phyloP scores from a whole-genome alignment of 1,284 basidiomycete genomes.

The Hemileia vastatrix region DNA sequence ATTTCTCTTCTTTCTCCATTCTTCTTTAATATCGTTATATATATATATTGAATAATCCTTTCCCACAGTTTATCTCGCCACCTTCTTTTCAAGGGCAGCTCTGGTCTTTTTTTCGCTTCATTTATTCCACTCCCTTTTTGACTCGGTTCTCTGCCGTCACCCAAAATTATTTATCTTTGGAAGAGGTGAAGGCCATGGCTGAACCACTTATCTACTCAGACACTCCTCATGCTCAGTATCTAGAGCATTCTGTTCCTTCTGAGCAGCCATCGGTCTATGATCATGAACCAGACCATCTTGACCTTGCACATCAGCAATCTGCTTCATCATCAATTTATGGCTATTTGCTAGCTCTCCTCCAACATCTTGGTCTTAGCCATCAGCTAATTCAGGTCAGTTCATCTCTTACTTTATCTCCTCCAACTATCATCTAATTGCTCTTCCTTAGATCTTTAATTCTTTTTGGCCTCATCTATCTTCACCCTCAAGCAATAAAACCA shows the following conservation, averaged over 20 bases:
- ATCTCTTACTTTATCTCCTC: background rate
- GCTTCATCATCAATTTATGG: background rate
- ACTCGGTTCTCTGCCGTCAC: too few species aligned
- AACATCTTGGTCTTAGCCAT: background rate
- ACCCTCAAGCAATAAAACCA: background rate
- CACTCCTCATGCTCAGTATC: constrained; percentile 2
- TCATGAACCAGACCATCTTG: background rate
- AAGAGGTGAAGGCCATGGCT: constrained; percentile 1
- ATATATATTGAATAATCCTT: too few species aligned
- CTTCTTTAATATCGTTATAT: too few species aligned
- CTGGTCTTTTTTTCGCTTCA: too few species aligned
- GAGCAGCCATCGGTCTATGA: background rate
- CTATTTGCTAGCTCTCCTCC: background rate
- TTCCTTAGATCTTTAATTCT: background rate
- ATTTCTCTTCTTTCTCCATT: too few species aligned
- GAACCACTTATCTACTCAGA: constrained; percentile 6
- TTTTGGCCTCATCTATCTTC: background rate
- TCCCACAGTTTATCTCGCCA: too few species aligned
- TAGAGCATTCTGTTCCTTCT: constrained; percentile 1
- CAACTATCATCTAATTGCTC: background rate
- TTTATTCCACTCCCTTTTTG: too few species aligned
- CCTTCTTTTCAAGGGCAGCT: too few species aligned
- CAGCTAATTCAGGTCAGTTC: background rate
- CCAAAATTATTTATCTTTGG: background rate
- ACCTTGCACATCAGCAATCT: background rate